A percentile compares a stretch with the other conserved stretches of the same genome.
phyloP scores from a whole-genome alignment of 2,329 filamentous ascomycete genomes.

The Aureobasidium musti region DNA sequence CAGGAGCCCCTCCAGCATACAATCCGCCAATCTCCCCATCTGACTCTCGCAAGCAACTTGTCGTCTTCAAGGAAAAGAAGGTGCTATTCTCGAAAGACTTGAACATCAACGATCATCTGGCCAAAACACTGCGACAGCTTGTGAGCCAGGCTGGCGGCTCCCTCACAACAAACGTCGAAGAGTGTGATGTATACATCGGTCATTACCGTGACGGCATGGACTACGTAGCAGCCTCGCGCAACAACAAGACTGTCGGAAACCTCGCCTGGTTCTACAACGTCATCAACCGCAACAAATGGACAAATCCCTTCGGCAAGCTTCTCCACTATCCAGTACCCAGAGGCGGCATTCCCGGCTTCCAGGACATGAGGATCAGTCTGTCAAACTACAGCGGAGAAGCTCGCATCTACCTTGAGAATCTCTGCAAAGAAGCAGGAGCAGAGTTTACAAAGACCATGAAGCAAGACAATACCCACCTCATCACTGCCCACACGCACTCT shows the following conservation, averaged over 20 bases:
- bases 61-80: conserved; percentile 75
- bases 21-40: conserved; percentile 46
- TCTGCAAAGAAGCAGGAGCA: conserved; percentile 80
- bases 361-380: conserved; percentile 75
- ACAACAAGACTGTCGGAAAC: conserved; percentile 83
- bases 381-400: conserved; percentile 98
- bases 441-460: conserved; percentile 95
- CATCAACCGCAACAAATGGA: conserved; percentile 86
- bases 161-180: conserved; percentile 64
- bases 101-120: conserved; percentile 66
- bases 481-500: conserved; percentile 84
- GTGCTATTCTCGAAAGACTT: conserved; percentile 78
- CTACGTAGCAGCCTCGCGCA: conserved; percentile 74
- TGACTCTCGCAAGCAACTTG: conserved; percentile 56
- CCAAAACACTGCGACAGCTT: conserved; percentile 67
- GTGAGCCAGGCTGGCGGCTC: conserved; percentile 71
- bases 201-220: conserved; percentile 79
- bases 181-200: conserved; percentile 82
- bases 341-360: conserved; percentile 76
- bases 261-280: conserved; percentile 92
- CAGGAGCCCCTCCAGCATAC: conserved; percentile 44
- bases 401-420: conserved; percentile 87
- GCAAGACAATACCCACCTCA: conserved; percentile 90
- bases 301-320: conserved; percentile 76
- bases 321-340: conserved; percentile 87